A percentile compares a stretch with the other conserved stretches of the same genome.
Evolutionary conservation across 2,329 filamentous ascomycete species (phyloP).

Genomic region (Talaromyces sp.): DNA sequence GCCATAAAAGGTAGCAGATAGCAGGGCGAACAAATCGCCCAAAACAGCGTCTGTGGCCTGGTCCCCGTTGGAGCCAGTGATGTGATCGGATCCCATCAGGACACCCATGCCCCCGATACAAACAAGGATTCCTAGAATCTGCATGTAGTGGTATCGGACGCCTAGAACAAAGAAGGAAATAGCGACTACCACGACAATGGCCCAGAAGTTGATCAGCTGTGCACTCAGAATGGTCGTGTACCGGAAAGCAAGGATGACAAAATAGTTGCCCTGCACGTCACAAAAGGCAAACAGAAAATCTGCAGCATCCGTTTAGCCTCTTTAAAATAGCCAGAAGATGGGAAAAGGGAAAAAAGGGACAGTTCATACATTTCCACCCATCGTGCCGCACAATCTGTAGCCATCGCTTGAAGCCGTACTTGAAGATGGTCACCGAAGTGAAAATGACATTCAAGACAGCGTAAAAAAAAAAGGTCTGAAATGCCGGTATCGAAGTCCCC

Average conservation of each 20-base stretch:
- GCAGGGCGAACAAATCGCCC: constrained; percentile 85
- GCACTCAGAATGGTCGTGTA: constrained; percentile 89
- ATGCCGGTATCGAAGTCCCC: constrained; percentile 80
- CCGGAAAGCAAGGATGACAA: constrained; percentile 88
- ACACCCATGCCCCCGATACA: constrained; percentile 89
- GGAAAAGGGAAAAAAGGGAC: not conserved
- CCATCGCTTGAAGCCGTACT: constrained; percentile 71
- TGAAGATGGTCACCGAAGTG: constrained; percentile 70
- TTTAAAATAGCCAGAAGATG: too few relatives aligned
- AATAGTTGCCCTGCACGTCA: constrained; percentile 97
- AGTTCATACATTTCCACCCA: constrained; percentile 70
- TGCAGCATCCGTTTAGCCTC: constrained; percentile 41
- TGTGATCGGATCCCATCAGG: constrained; percentile 79
- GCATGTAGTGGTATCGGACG: constrained; percentile 84
- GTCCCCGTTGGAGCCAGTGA: constrained; percentile 64
- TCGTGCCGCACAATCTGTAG: constrained; percentile 58
- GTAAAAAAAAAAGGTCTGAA: constrained; percentile 96
- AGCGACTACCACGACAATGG: constrained; percentile 85
- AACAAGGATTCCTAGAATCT: constrained; percentile 80
- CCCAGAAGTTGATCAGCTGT: constrained; percentile 98
- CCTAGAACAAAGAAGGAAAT: constrained; percentile 76
- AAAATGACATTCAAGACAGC: constrained; percentile 77
- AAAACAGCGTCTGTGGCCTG: constrained; percentile 62
- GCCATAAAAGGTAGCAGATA: constrained; percentile 88
- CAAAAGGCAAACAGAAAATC: constrained; percentile 76